Evolutionary conservation across 1,139 yeast species (phyloP), one percentile per base, ranked within the genome.

Genomic region (Spathaspora sp.): DNA sequence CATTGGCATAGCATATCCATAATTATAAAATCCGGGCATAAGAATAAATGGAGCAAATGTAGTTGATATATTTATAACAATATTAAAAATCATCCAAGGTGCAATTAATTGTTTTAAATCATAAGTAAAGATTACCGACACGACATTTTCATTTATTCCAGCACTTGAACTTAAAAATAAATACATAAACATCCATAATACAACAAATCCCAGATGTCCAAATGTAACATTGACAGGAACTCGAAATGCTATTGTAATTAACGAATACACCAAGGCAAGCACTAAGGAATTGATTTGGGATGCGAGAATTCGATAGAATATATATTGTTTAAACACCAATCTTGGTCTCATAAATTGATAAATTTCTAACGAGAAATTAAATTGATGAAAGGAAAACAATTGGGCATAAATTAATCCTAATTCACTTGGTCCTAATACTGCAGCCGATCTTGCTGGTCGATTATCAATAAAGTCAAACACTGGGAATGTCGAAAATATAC

Each of bases 1-100:
- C 55, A 85, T 73, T 1, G 91, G 91, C 66, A 82, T 65, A 25
- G 79, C 84, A 57, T 82, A 82, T 7, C 90, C 89, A 60, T 78
- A 82, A 42, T 81, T 64, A 62, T 76, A 86, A 51, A 84, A 81
- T 18, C 61, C 56, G 2, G 81, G 80, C 33, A 70, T 62, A 43
- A 85, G 62, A 2, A 70, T 82, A 55, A 84, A 59, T 2, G 90
- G 84, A 33, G 78, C 73, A 58, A 84, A 82, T 0, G 87, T 76
- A 8, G 86, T 80, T 0, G 89, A 67, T 36, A 84, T 74, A 54
- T 84, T 84, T 40, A 73, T 45, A 45, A 84, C 77, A 56, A 83
- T 82, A 76, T 81, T 80, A 49, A 77, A 71, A 51, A 83, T 70
- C 60, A 85, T 67, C 87, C 89, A 84, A 42, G 81, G 72, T 0